Percentiles rank a stretch among this genome's conserved stretches.
Conservation (phyloP, 768 basidiomycete species). For the Collybia mongolica region DNA sequence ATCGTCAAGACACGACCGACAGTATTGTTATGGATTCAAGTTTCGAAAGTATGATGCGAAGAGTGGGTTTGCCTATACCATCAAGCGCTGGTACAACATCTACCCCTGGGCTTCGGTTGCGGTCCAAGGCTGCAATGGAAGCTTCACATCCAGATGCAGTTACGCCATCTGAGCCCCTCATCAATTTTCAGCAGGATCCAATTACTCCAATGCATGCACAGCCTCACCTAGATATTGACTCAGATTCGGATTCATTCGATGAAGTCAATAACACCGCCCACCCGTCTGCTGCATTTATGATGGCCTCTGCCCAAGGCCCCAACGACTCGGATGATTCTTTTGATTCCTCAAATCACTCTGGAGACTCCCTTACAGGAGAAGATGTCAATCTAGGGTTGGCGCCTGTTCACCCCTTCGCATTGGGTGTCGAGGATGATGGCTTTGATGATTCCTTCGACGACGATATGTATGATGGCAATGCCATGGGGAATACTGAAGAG, state of each 20-base stretch:
- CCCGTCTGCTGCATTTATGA: conserved; percentile 71
- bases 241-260: conserved; percentile 61
- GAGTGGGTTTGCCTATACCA: conserved; percentile 48
- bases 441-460: conserved; percentile 56
- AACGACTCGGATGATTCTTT: conserved; percentile 46
- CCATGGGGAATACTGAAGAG: conserved; percentile 40
- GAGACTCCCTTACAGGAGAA: conserved; percentile 53
- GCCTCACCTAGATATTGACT: conserved; percentile 39
- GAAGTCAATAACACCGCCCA: conserved; percentile 58
- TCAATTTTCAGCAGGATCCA: conserved; percentile 2
- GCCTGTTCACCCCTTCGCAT: conserved; percentile 64
- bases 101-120: conserved; percentile 27
- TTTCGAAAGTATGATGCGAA: conserved; percentile 69
- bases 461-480: conserved; percentile 49
- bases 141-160: background rate
- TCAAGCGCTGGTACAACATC: conserved; percentile 21
- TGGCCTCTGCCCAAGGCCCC: conserved; percentile 44
- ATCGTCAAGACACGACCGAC: conserved; percentile 42
- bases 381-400: conserved; percentile 34
- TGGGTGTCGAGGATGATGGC: conserved; percentile 35
- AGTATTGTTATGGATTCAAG: conserved; percentile 54
- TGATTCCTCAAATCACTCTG: conserved; percentile 54
- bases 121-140: conserved; percentile 19
- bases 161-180: conserved; percentile 2
- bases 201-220: conserved; percentile 13